These are phyloP conservation scores for Guadua angustifolia DNA, from an alignment of 176 grass and related monocot species.

Conservation along the genomic window DNA sequence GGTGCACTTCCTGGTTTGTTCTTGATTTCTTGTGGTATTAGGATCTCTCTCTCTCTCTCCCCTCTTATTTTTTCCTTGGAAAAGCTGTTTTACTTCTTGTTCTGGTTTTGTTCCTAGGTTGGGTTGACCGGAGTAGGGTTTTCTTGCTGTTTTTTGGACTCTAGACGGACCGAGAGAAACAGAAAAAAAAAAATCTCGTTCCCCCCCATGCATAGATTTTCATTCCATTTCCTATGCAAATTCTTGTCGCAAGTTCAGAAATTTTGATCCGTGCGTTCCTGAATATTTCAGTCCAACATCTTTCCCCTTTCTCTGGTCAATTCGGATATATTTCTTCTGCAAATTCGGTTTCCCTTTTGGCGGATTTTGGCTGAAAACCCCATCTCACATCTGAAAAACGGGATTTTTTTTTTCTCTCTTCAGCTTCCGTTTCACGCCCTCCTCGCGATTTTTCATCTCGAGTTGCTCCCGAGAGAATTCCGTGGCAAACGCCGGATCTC, in stretches of 20 bases:
- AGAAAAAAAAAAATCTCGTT: not conserved
- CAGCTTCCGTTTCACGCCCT: not conserved
- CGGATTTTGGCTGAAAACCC: not conserved
- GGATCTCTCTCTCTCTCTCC: not conserved
- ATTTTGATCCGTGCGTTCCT: not conserved
- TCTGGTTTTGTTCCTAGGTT: not conserved
- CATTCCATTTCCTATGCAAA: not conserved
- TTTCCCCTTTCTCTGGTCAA: not conserved
- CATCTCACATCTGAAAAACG: not conserved
- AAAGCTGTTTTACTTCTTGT: not conserved
- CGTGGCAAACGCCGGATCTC: constrained; percentile 40
- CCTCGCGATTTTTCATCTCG: not conserved
- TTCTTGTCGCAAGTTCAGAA: not conserved
- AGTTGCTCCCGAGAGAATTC: constrained; percentile 23
- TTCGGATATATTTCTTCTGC: not conserved
- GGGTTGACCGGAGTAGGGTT: not conserved
- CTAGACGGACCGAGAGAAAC: not conserved
- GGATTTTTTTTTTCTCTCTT: not conserved
- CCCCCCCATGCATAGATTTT: not conserved
- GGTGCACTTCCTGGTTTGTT: not conserved
- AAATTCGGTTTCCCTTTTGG: not conserved
- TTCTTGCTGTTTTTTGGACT: not conserved
- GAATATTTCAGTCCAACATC: not conserved
- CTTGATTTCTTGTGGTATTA: not conserved
- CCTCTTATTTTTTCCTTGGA: not conserved